Evolutionary conservation across 805 yeast genomes (phyloP), one percentile per base, ranked within the genome.

Genomic region (Maudiozyma barnettii): DNA sequence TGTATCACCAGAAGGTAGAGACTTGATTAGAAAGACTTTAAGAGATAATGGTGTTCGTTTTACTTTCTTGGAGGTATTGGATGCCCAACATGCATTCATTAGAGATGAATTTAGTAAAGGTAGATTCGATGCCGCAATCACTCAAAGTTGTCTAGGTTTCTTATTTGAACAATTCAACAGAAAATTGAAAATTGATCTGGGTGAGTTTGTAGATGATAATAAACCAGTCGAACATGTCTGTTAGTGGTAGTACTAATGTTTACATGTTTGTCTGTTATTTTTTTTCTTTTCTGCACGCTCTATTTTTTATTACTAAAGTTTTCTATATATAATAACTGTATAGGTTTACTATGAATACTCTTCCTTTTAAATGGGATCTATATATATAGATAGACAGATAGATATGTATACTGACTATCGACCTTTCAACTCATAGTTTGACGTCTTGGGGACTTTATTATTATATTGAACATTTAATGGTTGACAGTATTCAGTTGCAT

Each of bases 61-160:
- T 64, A 81, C 88, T 0, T 82, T 84, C 60, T 74, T 81, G 67
- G 95, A 84, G 64, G 70, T 84, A 45, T 76, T 81, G 55, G 89
- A 77, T 53, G 93, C 95, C 13, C 89, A 84, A 62, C 95, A 85
- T 55, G 93, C 95, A 0, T 84, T 84, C 56, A 82, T 84, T 46
- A 72, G 93, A 52, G 95, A 84, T 60, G 93, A 84, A 58, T 66
- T 71, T 50, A 80, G 87, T 53, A 84, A 83, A 66, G 95, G 86
- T n/a, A 71, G 93, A 57, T 84, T 77, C 59, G 93, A 84, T 61
- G 78, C 88, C n/a, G 87, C 87, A 1, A 75, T 81, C 46, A 84
- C 93, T 19, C 70, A 73, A 52, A 69, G 78, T 29, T 82, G 91
- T 58, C 67, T 80, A 54, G 82, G 78, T 20, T 81, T 85, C 74